phyloP scores from a whole-genome alignment of 371 early-diverging fungal genomes.

The Mucor piriformis region DNA sequence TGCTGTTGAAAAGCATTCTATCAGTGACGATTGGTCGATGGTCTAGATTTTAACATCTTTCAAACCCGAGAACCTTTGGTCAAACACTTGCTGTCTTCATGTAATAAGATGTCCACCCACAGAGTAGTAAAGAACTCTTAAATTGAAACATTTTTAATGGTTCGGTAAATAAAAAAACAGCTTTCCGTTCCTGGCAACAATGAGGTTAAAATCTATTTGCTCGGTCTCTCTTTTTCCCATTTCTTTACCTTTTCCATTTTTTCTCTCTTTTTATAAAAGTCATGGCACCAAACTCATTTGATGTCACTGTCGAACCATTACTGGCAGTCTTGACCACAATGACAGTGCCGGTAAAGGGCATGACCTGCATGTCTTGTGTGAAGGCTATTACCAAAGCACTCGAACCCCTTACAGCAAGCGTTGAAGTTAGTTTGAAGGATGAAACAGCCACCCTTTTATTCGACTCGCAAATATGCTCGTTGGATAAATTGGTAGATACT shows the following conservation, averaged over 20 bases:
- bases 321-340: slow-evolving; percentile 1
- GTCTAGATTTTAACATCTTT: no score
- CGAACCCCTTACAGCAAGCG: slow-evolving; percentile 32
- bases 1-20: no score
- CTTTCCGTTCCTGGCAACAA: no score
- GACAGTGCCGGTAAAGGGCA: slow-evolving; percentile 56
- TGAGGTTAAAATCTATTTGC: no score
- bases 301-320: no score
- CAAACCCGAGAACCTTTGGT: no score
- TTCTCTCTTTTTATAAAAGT: background rate
- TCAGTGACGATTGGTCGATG: no score
- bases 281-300: background rate
- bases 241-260: background rate
- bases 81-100: no score
- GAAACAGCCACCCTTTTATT: slow-evolving; percentile 42
- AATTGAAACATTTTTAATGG: no score
- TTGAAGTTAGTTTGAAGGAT: slow-evolving; percentile 40
- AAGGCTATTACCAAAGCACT: slow-evolving; percentile 43
- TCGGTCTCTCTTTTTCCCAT: background rate
- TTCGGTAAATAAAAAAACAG: no score
- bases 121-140: no score
- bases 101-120: no score
- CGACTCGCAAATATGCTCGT: slow-evolving; percentile 16
- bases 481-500: slow-evolving; percentile 25
- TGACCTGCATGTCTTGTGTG: slow-evolving; percentile 72